Conservation (phyloP, 768 basidiomycete genomes). For the Hydnomerulius pinastri region DNA sequence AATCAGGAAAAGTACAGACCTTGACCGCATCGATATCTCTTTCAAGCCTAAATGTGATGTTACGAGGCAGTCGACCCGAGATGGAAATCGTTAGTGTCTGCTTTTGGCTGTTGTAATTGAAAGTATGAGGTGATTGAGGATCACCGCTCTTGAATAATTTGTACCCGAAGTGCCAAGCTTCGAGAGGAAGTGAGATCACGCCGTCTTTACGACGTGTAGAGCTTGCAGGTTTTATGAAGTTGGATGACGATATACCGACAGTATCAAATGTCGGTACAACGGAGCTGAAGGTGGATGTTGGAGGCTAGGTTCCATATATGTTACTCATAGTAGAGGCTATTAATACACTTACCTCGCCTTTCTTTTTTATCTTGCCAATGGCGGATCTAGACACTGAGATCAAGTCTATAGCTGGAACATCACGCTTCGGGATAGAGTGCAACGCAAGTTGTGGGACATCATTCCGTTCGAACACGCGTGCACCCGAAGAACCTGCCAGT, state of each 20-base stretch:
- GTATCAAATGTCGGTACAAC: slow-evolving; percentile 10
- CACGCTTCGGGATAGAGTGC: not conserved
- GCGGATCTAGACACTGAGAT: not conserved
- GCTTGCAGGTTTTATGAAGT: slow-evolving; percentile 23
- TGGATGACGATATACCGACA: slow-evolving; percentile 31
- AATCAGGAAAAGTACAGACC: slow-evolving; percentile 11
- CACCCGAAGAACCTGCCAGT: too few species aligned
- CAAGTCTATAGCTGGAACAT: slow-evolving; percentile 9
- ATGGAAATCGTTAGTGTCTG: slow-evolving; percentile 11
- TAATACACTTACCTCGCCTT: slow-evolving; percentile 21
- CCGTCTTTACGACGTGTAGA: slow-evolving; percentile 12
- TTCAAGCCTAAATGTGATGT: slow-evolving; percentile 17
- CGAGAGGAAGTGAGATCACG: slow-evolving; percentile 16
- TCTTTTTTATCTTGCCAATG: slow-evolving; percentile 27
- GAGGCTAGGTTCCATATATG: too few species aligned
- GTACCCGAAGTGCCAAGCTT: slow-evolving; percentile 30
- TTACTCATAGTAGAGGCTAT: not conserved
- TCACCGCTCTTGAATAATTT: slow-evolving; percentile 16
- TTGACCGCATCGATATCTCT: slow-evolving; percentile 11
- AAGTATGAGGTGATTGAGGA: slow-evolving; percentile 5
- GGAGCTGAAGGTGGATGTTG: too few species aligned
- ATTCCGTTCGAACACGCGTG: slow-evolving; percentile 17
- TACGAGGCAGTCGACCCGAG: slow-evolving; percentile 12
- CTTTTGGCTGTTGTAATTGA: slow-evolving; percentile 12
- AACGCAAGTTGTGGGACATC: slow-evolving; percentile 7